Evolutionary conservation across 805 yeast genomes (phyloP).

Genomic region (Barnettozyma salicaria): DNA sequence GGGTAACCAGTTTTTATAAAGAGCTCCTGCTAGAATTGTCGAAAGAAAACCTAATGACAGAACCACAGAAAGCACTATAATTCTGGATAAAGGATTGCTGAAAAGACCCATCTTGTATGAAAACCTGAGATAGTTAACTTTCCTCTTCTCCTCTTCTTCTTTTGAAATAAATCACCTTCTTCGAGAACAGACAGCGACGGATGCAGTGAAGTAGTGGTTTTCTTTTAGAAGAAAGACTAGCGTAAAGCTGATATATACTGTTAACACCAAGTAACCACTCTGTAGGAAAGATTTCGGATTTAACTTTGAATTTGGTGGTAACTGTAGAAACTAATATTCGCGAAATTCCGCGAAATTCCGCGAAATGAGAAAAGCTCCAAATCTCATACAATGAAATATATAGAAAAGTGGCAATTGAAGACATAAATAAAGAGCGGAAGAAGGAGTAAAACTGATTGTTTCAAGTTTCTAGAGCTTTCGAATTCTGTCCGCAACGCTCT

Average conservation of each 20-base stretch:
- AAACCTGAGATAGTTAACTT: no score
- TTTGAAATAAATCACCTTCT: no score
- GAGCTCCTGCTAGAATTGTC: constrained; percentile 67
- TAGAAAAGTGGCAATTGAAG: no score
- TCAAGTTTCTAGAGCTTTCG: constrained; percentile 1
- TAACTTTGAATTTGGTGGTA: background rate
- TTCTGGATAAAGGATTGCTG: constrained; percentile 58
- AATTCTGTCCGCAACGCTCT: no score
- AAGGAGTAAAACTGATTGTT: background rate
- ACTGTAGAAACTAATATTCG: background rate
- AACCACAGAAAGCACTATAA: constrained; percentile 67
- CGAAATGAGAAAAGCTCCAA: background rate
- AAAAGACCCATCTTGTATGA: constrained; percentile 9
- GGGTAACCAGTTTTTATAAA: constrained; percentile 77
- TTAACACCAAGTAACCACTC: background rate
- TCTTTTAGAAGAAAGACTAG: no score
- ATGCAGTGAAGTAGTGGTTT: no score
- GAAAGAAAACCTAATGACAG: constrained; percentile 73
- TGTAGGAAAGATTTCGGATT: constrained; percentile 3
- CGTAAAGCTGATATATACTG: background rate
- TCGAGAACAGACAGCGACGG: no score
- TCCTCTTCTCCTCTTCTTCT: no score
- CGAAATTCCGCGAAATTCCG: background rate
- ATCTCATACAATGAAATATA: background rate
- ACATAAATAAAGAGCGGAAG: background rate